phyloP scores from a whole-genome alignment of 306 rosid genomes.

The Trifolium pratense region DNA sequence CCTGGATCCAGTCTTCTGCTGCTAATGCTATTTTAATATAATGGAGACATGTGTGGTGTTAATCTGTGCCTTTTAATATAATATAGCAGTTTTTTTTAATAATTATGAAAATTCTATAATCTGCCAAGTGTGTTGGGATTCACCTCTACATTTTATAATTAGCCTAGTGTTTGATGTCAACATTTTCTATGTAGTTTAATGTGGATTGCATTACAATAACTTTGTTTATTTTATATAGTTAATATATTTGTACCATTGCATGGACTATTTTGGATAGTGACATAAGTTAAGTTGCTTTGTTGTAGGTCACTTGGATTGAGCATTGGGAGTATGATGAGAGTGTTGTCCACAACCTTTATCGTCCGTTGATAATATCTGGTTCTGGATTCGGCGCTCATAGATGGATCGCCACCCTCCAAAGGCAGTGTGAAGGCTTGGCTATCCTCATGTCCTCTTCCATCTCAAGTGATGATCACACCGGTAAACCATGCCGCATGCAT shows the following conservation, averaged over 20 bases:
- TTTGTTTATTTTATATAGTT: not conserved
- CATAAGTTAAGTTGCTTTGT: not conserved
- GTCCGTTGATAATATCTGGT: slow-evolving; percentile 61
- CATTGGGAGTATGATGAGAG: slow-evolving; percentile 83
- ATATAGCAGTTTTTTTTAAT: slow-evolving; percentile 22
- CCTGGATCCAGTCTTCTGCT: slow-evolving; percentile 73
- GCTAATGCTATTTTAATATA: slow-evolving; percentile 31
- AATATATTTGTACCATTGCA: not conserved
- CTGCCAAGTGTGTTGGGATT: slow-evolving; percentile 41
- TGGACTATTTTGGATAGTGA: not conserved
- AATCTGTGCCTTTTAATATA: slow-evolving; percentile 49
- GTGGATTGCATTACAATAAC: not conserved
- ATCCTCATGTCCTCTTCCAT: slow-evolving; percentile 66
- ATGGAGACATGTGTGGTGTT: slow-evolving; percentile 48
- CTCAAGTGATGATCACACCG: slow-evolving; percentile 60
- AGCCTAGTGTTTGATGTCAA: slow-evolving; percentile 53
- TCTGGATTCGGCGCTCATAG: slow-evolving; percentile 87
- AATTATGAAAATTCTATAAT: slow-evolving; percentile 33
- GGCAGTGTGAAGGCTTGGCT: slow-evolving; percentile 83
- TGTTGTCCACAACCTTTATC: slow-evolving; percentile 68
- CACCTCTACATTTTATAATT: slow-evolving; percentile 44
- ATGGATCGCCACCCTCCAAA: slow-evolving; percentile 90
- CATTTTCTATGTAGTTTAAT: slow-evolving; percentile 44
- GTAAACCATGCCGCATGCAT: slow-evolving; percentile 1
- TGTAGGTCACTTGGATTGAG: slow-evolving; percentile 93